Evolutionary conservation across 2,329 filamentous ascomycete genomes (phyloP), one percentile per base, ranked within the genome.

Genomic region (Microdochium paspali): DNA sequence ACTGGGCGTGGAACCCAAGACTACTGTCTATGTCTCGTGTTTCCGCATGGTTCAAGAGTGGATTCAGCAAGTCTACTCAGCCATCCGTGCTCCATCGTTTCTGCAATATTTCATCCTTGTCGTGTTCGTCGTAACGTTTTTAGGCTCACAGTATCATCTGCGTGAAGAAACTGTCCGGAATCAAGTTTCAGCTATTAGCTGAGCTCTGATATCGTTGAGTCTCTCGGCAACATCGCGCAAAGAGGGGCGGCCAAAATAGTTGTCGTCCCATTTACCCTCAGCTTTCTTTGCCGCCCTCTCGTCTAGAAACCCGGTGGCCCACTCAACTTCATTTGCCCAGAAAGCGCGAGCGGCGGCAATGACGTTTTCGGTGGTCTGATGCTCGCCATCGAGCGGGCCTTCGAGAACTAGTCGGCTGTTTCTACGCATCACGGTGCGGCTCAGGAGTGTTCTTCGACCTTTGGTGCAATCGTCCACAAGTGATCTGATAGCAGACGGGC

Each of bases 391-490:
- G 3, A 21, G 18, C 7, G 57, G 56, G 31, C 59, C 54, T 10
- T 68, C 63, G 45, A 78, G 58, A 2, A 76, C 64, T 5, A 80
- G 63, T 49, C 64, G 66, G 54, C 72, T 72, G 1, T 68, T 65
- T 46, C 65, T 63, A 30, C 76, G 66, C 24, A 69, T 63, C 28
- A 79, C 65, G 45, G 66, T 52, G 39, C 58, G 67, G 53, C 69
- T 71, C 46, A 80, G 61, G 6, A 67, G 68, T 1, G 60, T 54
- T 43, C 71, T 66, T 46, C 71, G 66, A 18, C 76, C 76, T 15
- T 64, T 59, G 1, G 77, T 80, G 53, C 76, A 80, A 21, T 64
- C 61, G 50, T 76, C 68, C 47, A 80, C 75, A 42, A 80, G 66
- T 6, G 54, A 54, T 25, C 70, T 65, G 46, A 80, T 61, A 25